Base-by-base conservation (phyloP, 805 yeast species). In the Myxozyma lipomycoides region DNA sequence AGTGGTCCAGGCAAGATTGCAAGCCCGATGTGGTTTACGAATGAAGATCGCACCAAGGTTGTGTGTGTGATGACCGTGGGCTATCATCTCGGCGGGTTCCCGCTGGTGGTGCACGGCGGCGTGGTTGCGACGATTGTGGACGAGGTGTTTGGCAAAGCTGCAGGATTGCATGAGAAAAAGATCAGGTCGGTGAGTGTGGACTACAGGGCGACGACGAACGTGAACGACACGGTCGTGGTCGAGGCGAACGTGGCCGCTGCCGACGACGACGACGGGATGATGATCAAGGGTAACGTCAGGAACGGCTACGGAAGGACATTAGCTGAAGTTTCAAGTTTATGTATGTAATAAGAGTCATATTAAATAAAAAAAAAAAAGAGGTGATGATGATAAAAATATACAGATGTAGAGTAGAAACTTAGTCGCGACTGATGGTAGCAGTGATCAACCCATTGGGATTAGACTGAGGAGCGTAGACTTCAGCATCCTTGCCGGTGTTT, bases 401-500 rank as follows among this genome's bases (percentile, higher is more conserved):
- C n/a, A n/a, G n/a, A n/a, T n/a, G n/a, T n/a, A 28, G 32, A 28
- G 12, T 28, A 28, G 12, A 28, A 28, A 12, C 12, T 12, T 28
- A 28, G 32, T 28, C 57, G 40, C 96, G 83, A 48, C 82, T 84
- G 59, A 90, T 95, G 17, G 90, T 85, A 68, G 88, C 83, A 68
- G 83, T 84, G 69, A 90, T 90, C 69, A 85, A 78, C 44, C 97
- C 97, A 67, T 86, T 89, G 63, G 97, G 97, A 72, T 90, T 91
- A 51, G 95, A 81, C 62, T 69, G 73, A 12, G 97, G 97, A 67
- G 89, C 88, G 70, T 83, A 89, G 60, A 90, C 77, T 62, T 85
- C 95, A 52, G 84, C 82, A 62, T 89, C 86, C 28, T 52, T 43
- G 50, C 76, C 76, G 15, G 68, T 63, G 67, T 84, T 83, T 61